Percentiles rank a stretch among this genome's conserved stretches.
phyloP scores from a whole-genome alignment of 208 protist genomes.

The Trypanosoma theileri region DNA sequence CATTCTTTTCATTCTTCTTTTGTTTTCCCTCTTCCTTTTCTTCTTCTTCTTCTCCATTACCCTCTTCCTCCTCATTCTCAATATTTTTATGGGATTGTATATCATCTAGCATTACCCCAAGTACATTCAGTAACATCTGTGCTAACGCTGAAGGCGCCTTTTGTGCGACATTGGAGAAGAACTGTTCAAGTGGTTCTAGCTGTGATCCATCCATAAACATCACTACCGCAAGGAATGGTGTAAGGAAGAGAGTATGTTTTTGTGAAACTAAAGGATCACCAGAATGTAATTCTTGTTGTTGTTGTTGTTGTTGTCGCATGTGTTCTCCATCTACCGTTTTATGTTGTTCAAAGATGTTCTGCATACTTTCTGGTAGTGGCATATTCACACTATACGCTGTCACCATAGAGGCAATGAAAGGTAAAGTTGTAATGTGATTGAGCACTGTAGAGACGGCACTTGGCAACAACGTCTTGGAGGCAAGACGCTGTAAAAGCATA shows the following conservation, averaged over 20 bases:
- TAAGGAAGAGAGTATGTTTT: conserved; percentile 6
- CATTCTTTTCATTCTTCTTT: too few relatives aligned
- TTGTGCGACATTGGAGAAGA: conserved; percentile 33
- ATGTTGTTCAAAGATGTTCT: conserved; percentile 5
- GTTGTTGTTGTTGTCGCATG: neutral
- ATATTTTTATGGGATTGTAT: neutral
- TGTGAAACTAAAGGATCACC: neutral
- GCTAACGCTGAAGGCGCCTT: conserved; percentile 26
- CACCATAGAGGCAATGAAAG: conserved; percentile 22
- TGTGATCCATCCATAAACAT: conserved; percentile 14
- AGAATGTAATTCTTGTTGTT: neutral
- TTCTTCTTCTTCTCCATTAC: neutral
- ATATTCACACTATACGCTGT: conserved; percentile 26
- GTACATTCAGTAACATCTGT: conserved; percentile 18
- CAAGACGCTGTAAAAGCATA: conserved; percentile 24
- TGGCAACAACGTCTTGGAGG: neutral
- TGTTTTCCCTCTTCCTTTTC: neutral
- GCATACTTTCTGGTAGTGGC: conserved; percentile 21
- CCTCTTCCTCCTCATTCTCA: neutral
- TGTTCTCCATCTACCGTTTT: conserved; percentile 5
- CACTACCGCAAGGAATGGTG: conserved; percentile 27
- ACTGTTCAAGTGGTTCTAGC: conserved; percentile 27
- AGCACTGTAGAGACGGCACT: conserved; percentile 15
- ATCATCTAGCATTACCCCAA: conserved; percentile 15
- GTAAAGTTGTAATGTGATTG: conserved; percentile 28